Conservation (phyloP, 2,329 filamentous ascomycete species). For the Capronia americana region DNA sequence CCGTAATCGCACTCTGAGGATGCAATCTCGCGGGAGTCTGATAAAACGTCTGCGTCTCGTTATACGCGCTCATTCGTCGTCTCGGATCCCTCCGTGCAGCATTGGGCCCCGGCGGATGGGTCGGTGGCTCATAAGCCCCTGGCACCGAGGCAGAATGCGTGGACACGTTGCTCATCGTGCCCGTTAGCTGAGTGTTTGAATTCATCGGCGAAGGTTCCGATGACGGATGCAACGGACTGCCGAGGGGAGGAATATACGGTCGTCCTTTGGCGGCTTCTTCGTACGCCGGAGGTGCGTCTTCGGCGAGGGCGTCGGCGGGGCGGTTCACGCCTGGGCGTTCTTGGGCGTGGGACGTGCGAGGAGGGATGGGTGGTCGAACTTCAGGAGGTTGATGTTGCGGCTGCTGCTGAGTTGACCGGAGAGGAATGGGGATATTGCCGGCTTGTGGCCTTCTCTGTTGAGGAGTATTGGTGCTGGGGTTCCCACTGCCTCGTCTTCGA, state of each 20-base stretch:
- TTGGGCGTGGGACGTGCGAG: conserved; percentile 44
- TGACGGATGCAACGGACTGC: conserved; percentile 52
- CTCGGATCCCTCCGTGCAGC: conserved; percentile 28
- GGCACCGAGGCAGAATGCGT: conserved; percentile 20
- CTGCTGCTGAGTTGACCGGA: conserved; percentile 20
- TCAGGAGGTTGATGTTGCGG: conserved; percentile 36
- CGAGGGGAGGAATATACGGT: conserved; percentile 60
- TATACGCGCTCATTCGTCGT: conserved; percentile 31
- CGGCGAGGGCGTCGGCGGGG: conserved; percentile 48
- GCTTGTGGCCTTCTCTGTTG: conserved; percentile 38
- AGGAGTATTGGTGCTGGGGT: conserved; percentile 22
- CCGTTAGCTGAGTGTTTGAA: conserved; percentile 33
- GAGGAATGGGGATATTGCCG: conserved; percentile 28
- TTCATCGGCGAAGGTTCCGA: conserved; percentile 33
- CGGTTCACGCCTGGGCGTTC: conserved; percentile 34
- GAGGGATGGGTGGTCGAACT: conserved; percentile 54
- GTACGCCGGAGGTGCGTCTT: conserved; percentile 67
- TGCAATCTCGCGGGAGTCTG: conserved; percentile 16
- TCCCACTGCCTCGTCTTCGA: conserved; percentile 35
- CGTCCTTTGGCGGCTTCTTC: conserved; percentile 66
- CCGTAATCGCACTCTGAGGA: conserved; percentile 10
- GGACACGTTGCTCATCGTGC: conserved; percentile 34
- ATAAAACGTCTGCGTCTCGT: conserved; percentile 29
- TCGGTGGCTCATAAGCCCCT: conserved; percentile 9
- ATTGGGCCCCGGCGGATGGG: conserved; percentile 36